phyloP scores from a whole-genome alignment of 208 protist species.

The Strigomonas galati region DNA sequence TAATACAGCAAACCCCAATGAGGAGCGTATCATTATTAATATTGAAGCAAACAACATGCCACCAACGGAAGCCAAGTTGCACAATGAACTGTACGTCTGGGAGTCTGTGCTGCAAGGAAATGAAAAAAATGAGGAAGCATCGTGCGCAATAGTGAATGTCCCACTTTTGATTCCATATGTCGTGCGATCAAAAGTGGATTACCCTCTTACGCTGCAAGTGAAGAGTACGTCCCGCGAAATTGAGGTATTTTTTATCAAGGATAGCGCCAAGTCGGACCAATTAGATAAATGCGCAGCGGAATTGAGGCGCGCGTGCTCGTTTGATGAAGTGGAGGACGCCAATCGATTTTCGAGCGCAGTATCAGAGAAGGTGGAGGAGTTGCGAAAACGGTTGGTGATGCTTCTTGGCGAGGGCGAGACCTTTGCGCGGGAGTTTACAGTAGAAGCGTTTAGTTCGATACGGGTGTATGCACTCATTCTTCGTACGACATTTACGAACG shows the following conservation, averaged over 20 bases:
- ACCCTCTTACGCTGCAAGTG: constrained; percentile 48
- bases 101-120: constrained; percentile 28
- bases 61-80: constrained; percentile 70
- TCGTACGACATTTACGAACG: constrained; percentile 33
- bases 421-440: constrained; percentile 26
- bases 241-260: constrained; percentile 48
- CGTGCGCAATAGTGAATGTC: constrained; percentile 64
- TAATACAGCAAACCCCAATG: constrained; percentile 67
- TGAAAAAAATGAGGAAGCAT: constrained; percentile 14
- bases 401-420: constrained; percentile 31
- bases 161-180: constrained; percentile 78
- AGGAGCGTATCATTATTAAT: constrained; percentile 76
- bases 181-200: constrained; percentile 53
- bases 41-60: constrained; percentile 89
- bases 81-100: constrained; percentile 84
- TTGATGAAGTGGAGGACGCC: not conserved
- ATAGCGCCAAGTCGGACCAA: constrained; percentile 23
- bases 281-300: constrained; percentile 21
- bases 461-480: constrained; percentile 67
- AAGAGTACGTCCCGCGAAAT: constrained; percentile 57
- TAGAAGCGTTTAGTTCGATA: constrained; percentile 38
- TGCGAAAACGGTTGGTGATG: constrained; percentile 38
- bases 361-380: constrained; percentile 28
- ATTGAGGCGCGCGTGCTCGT: not conserved
- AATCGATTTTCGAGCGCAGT: constrained; percentile 2